phyloP scores from a whole-genome alignment of 1,284 basidiomycete species.

The Fomitiporia mediterranea region DNA sequence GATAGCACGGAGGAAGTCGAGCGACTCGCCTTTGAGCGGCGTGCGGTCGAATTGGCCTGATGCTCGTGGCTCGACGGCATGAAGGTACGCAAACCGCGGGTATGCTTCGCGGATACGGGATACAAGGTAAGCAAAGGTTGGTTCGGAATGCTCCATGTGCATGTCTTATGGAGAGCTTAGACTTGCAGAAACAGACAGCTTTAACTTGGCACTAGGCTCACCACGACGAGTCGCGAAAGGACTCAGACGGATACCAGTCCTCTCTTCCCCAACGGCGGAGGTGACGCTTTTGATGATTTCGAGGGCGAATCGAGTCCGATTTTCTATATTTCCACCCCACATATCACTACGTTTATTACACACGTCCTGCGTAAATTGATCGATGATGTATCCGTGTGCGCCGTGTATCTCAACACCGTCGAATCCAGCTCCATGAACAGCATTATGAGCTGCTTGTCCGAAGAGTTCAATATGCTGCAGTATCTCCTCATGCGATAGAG shows the following conservation, averaged over 20 bases:
- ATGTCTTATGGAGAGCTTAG: conserved; percentile 22
- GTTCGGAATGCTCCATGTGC: conserved; percentile 35
- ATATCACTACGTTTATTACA: conserved; percentile 42
- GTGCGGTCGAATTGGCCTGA: conserved; percentile 16
- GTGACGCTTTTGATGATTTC: conserved; percentile 34
- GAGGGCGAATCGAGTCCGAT: conserved; percentile 41
- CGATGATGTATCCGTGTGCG: conserved; percentile 23
- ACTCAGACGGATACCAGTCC: conserved; percentile 36
- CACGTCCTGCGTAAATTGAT: conserved; percentile 22
- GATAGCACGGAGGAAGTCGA: conserved; percentile 32
- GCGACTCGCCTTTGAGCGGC: conserved; percentile 25
- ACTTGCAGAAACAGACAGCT: not conserved
- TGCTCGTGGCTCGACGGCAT: conserved; percentile 41
- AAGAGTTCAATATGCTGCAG: conserved; percentile 28
- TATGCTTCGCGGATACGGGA: conserved; percentile 30
- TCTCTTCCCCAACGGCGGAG: conserved; percentile 17
- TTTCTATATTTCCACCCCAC: conserved; percentile 45
- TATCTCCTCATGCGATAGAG: conserved; percentile 39
- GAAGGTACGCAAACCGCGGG: conserved; percentile 53
- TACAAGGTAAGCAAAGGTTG: conserved; percentile 38
- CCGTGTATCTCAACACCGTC: conserved; percentile 29
- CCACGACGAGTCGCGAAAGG: conserved; percentile 9
- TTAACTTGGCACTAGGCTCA: not conserved
- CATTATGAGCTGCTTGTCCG: conserved; percentile 29
- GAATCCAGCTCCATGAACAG: conserved; percentile 32